These are phyloP conservation scores for Mimosa bimucronata DNA, from an alignment of 306 rosid genomes.

Conservation along the genomic window DNA sequence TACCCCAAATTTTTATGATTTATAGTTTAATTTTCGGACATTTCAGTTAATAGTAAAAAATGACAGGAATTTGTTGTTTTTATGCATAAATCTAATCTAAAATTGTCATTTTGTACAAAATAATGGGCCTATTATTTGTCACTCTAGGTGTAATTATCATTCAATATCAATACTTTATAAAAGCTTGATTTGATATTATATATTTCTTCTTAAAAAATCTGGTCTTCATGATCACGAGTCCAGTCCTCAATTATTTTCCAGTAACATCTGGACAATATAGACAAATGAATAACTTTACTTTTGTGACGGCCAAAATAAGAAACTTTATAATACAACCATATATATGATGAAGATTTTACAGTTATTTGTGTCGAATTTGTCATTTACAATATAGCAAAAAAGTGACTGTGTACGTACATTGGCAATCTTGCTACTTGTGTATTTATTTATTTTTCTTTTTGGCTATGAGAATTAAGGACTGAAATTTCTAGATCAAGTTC, in stretches of 20 bases:
- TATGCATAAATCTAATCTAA: neutral
- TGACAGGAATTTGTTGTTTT: neutral
- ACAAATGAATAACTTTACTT: neutral
- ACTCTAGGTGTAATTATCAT: neutral
- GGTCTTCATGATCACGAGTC: neutral
- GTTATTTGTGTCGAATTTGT: neutral
- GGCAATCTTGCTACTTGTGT: neutral
- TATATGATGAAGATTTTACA: neutral
- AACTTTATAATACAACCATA: neutral
- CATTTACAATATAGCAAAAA: neutral
- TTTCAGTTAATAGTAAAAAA: neutral
- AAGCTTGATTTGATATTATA: neutral
- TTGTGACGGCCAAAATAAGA: neutral
- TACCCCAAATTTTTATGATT: no score
- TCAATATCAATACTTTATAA: neutral
- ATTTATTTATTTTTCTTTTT: neutral
- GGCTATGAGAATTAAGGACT: neutral
- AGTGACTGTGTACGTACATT: neutral
- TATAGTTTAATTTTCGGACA: no score
- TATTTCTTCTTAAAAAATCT: neutral
- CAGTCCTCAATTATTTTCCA: neutral
- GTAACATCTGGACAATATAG: neutral
- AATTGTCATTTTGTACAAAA: neutral
- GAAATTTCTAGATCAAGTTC: neutral
- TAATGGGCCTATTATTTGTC: neutral